Conservation (phyloP, 2,329 filamentous ascomycete species). For the Kalmusia sp. region DNA sequence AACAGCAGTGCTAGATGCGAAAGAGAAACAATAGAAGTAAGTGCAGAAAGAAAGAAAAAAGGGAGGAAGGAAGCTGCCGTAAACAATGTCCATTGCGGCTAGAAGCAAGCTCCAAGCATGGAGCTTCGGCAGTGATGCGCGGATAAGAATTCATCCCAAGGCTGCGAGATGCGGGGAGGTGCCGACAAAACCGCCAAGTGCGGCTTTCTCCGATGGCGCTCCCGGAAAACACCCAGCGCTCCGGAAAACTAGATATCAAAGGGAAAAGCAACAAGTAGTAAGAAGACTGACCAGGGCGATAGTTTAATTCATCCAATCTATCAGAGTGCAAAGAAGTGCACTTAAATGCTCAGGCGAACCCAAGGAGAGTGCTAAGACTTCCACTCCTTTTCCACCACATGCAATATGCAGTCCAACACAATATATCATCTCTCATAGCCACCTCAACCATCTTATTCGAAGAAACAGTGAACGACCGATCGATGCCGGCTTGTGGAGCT, state of each 20-base stretch:
- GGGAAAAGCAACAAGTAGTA: background rate
- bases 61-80: constrained; percentile 13
- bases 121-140: constrained; percentile 44
- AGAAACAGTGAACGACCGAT: background rate
- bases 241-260: constrained; percentile 8
- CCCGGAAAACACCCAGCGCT: constrained; percentile 2
- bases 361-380: background rate
- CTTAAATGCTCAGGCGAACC: background rate
- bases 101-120: constrained; percentile 30
- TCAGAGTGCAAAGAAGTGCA: background rate
- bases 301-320: constrained; percentile 10
- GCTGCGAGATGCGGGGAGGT: constrained; percentile 11
- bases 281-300: background rate
- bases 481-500: background rate
- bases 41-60: background rate
- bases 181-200: constrained; percentile 3
- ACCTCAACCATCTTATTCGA: background rate
- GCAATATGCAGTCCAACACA: constrained; percentile 3
- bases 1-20: background rate
- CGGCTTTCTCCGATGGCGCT: constrained; percentile 3
- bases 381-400: background rate
- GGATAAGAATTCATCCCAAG: constrained; percentile 18
- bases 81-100: constrained; percentile 24
- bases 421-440: constrained; percentile 3
- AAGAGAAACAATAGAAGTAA: background rate